phyloP scores from a whole-genome alignment of 306 rosid genomes.

The Malus sieversii region DNA sequence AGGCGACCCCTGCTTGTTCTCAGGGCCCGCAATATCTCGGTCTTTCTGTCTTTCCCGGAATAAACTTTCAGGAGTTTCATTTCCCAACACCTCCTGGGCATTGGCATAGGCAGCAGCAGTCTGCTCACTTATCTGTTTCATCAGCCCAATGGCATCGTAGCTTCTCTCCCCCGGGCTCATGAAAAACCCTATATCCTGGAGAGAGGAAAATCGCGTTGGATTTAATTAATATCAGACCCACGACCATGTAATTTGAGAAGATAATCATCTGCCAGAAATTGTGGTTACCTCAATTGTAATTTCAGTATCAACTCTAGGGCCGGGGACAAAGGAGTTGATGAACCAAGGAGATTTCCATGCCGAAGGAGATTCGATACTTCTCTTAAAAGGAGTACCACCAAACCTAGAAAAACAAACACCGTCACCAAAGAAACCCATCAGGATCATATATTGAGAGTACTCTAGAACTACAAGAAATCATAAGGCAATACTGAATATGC shows the following conservation, averaged over 20 bases:
- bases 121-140: slow-evolving; percentile 83
- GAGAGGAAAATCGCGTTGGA: neutral
- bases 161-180: slow-evolving; percentile 82
- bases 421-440: slow-evolving; percentile 19
- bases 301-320: slow-evolving; percentile 74
- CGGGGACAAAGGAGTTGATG: slow-evolving; percentile 57
- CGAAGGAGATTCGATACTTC: slow-evolving; percentile 93
- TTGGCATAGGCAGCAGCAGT: slow-evolving; percentile 78
- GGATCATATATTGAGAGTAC: neutral
- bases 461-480: neutral
- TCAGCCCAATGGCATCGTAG: slow-evolving; percentile 85
- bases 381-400: slow-evolving; percentile 70
- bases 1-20: slow-evolving; percentile 17
- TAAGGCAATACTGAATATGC: neutral
- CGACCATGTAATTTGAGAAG: neutral
- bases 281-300: slow-evolving; percentile 80
- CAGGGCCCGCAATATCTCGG: slow-evolving; percentile 27
- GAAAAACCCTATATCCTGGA: slow-evolving; percentile 76
- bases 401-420: slow-evolving; percentile 48
- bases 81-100: slow-evolving; percentile 70
- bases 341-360: slow-evolving; percentile 98
- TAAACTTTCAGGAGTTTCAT: slow-evolving; percentile 56
- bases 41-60: slow-evolving; percentile 19
- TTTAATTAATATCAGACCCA: neutral
- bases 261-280: slow-evolving; percentile 3